Percentiles rank a stretch among this genome's conserved stretches.
phyloP scores from a whole-genome alignment of 2,329 filamentous ascomycete genomes.

The Monascus ruber region DNA sequence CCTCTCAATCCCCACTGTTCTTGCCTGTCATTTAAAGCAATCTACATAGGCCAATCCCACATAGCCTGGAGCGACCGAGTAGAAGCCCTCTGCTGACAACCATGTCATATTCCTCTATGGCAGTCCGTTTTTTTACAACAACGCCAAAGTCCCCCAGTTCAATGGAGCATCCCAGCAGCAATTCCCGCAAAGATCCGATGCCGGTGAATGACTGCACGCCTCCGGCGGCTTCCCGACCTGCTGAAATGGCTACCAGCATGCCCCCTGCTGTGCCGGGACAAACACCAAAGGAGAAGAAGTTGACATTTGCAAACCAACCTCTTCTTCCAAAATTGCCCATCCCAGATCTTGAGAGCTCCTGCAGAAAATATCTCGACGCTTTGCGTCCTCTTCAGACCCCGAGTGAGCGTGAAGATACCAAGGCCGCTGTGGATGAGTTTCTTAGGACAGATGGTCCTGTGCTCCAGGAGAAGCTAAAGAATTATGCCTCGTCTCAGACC shows the following conservation, averaged over 20 bases:
- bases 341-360: conserved; percentile 69
- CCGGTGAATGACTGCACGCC: conserved; percentile 9
- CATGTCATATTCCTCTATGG: conserved; percentile 49
- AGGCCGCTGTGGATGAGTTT: conserved; percentile 71
- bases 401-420: conserved; percentile 74
- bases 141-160: conserved; percentile 62
- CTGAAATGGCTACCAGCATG: conserved; percentile 38
- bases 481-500: conserved; percentile 78
- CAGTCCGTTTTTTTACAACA: conserved; percentile 61
- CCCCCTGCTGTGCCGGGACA: conserved; percentile 37
- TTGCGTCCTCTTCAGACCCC: conserved; percentile 69
- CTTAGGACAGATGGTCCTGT: conserved; percentile 67
- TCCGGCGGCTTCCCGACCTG: conserved; percentile 3
- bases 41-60: conserved; percentile 1
- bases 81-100: conserved; percentile 35
- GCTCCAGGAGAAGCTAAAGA: conserved; percentile 78
- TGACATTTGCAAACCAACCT: conserved; percentile 85
- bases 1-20: conserved; percentile 66
- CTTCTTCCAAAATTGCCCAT: conserved; percentile 86
- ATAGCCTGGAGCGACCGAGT: not conserved
- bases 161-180: conserved; percentile 36
- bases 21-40: conserved; percentile 60
- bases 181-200: conserved; percentile 15
- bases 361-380: conserved; percentile 66
- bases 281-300: conserved; percentile 50